These are phyloP conservation scores for Fusarium bulbicola DNA, from an alignment of 2,329 filamentous ascomycete genomes.

Conservation along the genomic window DNA sequence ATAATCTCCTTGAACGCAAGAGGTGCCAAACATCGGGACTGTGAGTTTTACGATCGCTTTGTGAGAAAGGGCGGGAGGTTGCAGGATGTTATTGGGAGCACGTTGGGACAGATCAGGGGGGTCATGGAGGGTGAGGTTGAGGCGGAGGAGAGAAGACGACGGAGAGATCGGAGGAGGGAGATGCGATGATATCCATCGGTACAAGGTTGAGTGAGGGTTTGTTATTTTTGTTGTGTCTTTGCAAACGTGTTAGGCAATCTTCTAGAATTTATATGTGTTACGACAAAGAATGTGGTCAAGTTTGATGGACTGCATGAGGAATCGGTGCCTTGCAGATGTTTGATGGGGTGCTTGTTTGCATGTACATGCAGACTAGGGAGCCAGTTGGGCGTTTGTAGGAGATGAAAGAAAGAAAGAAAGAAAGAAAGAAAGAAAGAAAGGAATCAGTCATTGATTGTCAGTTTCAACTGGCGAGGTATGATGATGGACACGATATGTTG, in stretches of 20 bases:
- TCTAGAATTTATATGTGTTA: conserved; percentile 21
- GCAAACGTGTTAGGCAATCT: conserved; percentile 1
- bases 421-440: conserved; percentile 1
- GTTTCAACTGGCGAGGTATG: not conserved
- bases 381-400: not conserved
- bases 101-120: conserved; percentile 36
- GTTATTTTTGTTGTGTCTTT: not conserved
- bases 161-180: conserved; percentile 13
- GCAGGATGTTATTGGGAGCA: conserved; percentile 40
- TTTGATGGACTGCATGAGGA: not conserved
- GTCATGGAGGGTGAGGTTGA: conserved; percentile 24
- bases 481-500: not conserved
- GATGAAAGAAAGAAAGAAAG: not conserved
- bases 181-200: conserved; percentile 6
- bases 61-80: conserved; percentile 38
- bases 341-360: conserved; percentile 10
- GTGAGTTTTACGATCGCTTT: conserved; percentile 41
- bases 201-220: not conserved
- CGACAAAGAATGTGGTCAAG: not conserved
- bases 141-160: conserved; percentile 19
- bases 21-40: conserved; percentile 35
- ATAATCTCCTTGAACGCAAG: conserved; percentile 39
- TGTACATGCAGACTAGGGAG: not conserved
- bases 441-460: conserved; percentile 1
- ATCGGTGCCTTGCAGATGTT: conserved; percentile 6